Evolutionary conservation across 2,329 filamentous ascomycete species (phyloP).

Genomic region (Ceratocystis cubensis): DNA sequence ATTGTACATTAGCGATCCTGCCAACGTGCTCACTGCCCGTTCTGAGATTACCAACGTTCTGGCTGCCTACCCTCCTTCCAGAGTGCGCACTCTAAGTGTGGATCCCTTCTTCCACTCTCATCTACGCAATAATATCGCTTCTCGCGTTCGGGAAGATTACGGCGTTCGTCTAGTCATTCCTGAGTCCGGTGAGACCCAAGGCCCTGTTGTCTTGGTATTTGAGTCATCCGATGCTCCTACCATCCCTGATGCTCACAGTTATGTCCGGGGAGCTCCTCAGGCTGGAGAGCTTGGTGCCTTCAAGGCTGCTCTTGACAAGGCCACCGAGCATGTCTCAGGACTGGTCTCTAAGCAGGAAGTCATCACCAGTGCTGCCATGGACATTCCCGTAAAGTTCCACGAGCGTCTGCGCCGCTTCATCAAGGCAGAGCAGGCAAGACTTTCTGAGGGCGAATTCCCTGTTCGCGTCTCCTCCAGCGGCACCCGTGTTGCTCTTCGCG

Average conservation of each 20-base stretch:
- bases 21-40: conserved; percentile 65
- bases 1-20: conserved; percentile 73
- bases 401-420: conserved; percentile 52
- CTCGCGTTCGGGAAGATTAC: conserved; percentile 51
- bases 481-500: conserved; percentile 58
- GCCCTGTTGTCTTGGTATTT: conserved; percentile 59
- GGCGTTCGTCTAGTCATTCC: conserved; percentile 66
- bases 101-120: conserved; percentile 72
- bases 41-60: conserved; percentile 64
- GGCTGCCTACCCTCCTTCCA: conserved; percentile 58
- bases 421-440: conserved; percentile 47
- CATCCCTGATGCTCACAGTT: conserved; percentile 25
- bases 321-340: conserved; percentile 44
- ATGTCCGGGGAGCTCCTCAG: conserved; percentile 16
- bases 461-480: conserved; percentile 47
- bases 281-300: conserved; percentile 45
- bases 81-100: conserved; percentile 53
- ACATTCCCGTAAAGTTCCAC: conserved; percentile 45
- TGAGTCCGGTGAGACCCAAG: conserved; percentile 44
- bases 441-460: conserved; percentile 44
- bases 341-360: conserved; percentile 48
- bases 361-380: conserved; percentile 38
- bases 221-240: conserved; percentile 49
- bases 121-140: conserved; percentile 50
- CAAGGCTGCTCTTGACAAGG: conserved; percentile 42